A percentile compares a stretch with the other conserved stretches of the same genome.
Evolutionary conservation across 2,329 filamentous ascomycete species (phyloP).

Genomic region (Fusarium sp.): DNA sequence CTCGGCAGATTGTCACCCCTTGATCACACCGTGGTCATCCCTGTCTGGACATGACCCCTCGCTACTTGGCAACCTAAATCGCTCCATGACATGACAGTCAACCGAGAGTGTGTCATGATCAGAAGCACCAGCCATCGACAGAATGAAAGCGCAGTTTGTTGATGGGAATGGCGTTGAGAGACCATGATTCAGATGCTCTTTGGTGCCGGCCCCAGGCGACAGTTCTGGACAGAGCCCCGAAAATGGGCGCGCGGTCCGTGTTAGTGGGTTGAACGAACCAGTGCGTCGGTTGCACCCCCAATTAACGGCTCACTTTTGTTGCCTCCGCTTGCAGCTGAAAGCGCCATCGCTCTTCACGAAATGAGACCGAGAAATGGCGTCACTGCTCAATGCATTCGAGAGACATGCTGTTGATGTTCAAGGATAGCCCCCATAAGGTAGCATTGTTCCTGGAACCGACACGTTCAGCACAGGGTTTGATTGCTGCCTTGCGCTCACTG

Average conservation of each 20-base stretch:
- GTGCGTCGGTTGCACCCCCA: slow-evolving; percentile 15
- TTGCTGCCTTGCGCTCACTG: too few relatives aligned
- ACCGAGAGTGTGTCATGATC: too few relatives aligned
- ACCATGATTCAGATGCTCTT: slow-evolving; percentile 6
- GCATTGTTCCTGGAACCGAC: background rate
- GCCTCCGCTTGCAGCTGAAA: slow-evolving; percentile 3
- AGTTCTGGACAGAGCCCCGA: background rate
- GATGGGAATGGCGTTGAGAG: background rate
- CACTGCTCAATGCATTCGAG: background rate
- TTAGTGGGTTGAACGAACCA: slow-evolving; percentile 13
- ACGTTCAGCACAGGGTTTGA: background rate
- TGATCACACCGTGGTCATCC: background rate
- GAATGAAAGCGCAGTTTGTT: background rate
- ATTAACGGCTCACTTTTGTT: background rate
- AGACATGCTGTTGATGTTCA: background rate
- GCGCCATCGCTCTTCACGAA: slow-evolving; percentile 1
- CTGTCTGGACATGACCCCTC: background rate
- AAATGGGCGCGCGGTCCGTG: slow-evolving; percentile 12
- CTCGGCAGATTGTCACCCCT: slow-evolving; percentile 28
- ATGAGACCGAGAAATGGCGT: slow-evolving; percentile 19
- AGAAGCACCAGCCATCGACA: background rate
- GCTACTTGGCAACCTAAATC: background rate
- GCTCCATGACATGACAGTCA: background rate
- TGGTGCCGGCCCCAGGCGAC: slow-evolving; percentile 7
- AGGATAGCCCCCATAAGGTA: background rate